Evolutionary conservation across 805 yeast genomes (phyloP).

Genomic region (Candida saitoana): DNA sequence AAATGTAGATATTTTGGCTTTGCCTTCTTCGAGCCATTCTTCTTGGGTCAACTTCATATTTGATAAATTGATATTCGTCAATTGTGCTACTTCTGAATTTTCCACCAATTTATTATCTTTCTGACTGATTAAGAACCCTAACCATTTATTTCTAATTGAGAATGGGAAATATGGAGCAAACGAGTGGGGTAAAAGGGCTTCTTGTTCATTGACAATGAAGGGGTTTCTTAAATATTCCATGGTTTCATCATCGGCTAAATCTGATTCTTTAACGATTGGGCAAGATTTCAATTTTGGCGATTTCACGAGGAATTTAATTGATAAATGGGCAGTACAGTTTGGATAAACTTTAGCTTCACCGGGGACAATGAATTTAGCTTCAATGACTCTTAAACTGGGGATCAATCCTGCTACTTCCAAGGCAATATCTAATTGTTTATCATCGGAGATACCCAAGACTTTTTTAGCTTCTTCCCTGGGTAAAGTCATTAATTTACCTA

Average conservation of each 20-base stretch:
- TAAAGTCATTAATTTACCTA: constrained; percentile 66
- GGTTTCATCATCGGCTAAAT: constrained; percentile 54
- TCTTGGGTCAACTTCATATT: constrained; percentile 54
- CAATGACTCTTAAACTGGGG: constrained; percentile 65
- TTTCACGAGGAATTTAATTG: constrained; percentile 68
- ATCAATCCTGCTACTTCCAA: constrained; percentile 56
- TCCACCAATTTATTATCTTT: constrained; percentile 80
- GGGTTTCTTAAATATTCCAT: constrained; percentile 73
- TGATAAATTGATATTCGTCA: constrained; percentile 49
- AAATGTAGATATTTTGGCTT: constrained; percentile 57
- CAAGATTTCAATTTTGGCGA: constrained; percentile 66
- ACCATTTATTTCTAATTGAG: constrained; percentile 50
- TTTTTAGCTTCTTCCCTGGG: constrained; percentile 52
- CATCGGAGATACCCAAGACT: constrained; percentile 52
- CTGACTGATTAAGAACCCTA: constrained; percentile 64
- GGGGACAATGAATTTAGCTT: constrained; percentile 76
- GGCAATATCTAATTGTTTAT: constrained; percentile 43
- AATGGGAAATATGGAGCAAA: constrained; percentile 77
- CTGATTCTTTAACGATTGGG: constrained; percentile 39
- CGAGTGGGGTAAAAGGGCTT: constrained; percentile 65
- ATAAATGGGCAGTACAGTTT: constrained; percentile 64
- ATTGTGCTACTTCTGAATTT: constrained; percentile 44
- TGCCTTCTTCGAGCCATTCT: constrained; percentile 44
- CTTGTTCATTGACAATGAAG: constrained; percentile 55
- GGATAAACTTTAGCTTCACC: constrained; percentile 75